Percentiles rank a stretch among this genome's conserved stretches.
Evolutionary conservation across 192 early-diverging fungal genomes (phyloP).

Genomic region (Coemansia sp.): DNA sequence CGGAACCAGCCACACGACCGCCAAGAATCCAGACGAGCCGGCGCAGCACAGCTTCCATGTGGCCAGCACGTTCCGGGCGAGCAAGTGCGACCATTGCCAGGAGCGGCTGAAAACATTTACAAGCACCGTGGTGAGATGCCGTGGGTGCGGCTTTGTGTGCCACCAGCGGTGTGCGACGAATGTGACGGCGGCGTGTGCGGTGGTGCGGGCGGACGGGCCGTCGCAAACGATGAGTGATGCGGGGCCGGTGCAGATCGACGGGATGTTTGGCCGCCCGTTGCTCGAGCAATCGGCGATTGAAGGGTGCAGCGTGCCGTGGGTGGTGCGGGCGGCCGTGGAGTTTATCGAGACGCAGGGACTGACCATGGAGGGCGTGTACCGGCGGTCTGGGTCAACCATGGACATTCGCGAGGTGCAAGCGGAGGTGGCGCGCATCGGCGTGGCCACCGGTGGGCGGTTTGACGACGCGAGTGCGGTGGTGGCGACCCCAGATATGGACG

Average conservation of each 20-base stretch:
- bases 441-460: constrained; percentile 55
- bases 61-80: constrained; percentile 40
- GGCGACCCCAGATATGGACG: constrained; percentile 55
- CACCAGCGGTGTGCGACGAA: constrained; percentile 48
- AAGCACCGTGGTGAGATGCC: constrained; percentile 44
- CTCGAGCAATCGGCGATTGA: constrained; percentile 59
- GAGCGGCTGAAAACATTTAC: constrained; percentile 50
- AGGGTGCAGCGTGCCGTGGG: constrained; percentile 61
- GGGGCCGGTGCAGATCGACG: constrained; percentile 26
- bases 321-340: constrained; percentile 66
- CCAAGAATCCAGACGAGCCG: constrained; percentile 4
- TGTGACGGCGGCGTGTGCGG: constrained; percentile 42
- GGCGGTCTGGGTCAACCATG: constrained; percentile 72
- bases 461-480: constrained; percentile 26
- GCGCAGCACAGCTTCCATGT: constrained; percentile 47
- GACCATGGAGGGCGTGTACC: constrained; percentile 77
- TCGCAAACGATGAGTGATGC: neutral
- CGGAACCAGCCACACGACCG: constrained; percentile 18
- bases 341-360: constrained; percentile 71
- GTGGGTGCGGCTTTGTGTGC: constrained; percentile 51
- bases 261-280: constrained; percentile 70
- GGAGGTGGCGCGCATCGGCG: constrained; percentile 61
- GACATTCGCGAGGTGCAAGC: constrained; percentile 67
- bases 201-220: neutral
- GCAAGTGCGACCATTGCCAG: constrained; percentile 52